Evolutionary conservation across 1,284 basidiomycete genomes (phyloP).

Genomic region (Abortiporus biennis): DNA sequence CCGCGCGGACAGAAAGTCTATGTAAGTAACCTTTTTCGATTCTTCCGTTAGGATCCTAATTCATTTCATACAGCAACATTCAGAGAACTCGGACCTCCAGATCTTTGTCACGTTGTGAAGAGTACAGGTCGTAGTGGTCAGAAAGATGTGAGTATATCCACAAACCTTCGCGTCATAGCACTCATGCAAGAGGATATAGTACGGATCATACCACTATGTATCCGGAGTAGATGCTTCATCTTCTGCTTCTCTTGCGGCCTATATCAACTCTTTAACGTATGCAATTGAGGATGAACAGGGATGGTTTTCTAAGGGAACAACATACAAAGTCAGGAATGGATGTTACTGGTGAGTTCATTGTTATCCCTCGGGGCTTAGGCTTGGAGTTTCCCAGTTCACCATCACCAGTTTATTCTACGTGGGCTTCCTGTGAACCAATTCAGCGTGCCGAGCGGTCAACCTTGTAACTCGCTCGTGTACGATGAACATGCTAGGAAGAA

Average conservation of each 20-base stretch:
- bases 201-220: constrained; percentile 92
- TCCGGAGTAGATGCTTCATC: constrained; percentile 97
- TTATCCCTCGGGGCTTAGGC: no score
- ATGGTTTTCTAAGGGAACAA: constrained; percentile 85
- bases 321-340: constrained; percentile 93
- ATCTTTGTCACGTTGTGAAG: constrained; percentile 95
- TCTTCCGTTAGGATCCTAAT: constrained; percentile 9
- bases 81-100: constrained; percentile 94
- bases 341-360: constrained; percentile 77
- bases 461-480: no score
- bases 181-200: constrained; percentile 35
- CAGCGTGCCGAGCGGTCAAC: no score
- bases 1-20: constrained; percentile 88
- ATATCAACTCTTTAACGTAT: constrained; percentile 96
- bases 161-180: constrained; percentile 6
- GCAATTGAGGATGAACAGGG: constrained; percentile 87
- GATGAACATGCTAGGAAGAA: no score
- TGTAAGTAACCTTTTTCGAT: constrained; percentile 45
- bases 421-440: no score
- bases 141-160: constrained; percentile 67
- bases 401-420: no score
- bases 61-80: constrained; percentile 67
- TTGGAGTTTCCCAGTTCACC: no score
- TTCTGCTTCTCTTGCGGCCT: constrained; percentile 94
- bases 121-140: constrained; percentile 78